Evolutionary conservation across 1,139 yeast genomes (phyloP), one percentile per base, ranked within the genome.

Genomic region (Wickerhamomyces sp.): DNA sequence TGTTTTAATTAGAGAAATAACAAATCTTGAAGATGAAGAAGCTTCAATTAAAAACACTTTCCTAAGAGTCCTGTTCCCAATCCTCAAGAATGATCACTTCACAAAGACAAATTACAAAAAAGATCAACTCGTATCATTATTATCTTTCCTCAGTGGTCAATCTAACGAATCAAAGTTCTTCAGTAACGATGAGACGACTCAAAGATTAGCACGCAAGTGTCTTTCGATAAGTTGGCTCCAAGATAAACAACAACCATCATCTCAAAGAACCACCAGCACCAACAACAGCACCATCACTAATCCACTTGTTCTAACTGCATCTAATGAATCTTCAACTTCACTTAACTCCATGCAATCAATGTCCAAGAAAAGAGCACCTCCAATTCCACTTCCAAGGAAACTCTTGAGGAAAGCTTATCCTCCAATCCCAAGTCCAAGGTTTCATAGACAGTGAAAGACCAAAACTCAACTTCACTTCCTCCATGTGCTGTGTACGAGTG

Each of bases 1-100:
- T 47, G 87, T 91, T 8, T 68, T 89, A 36, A 69, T 88, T 5
- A 64, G 97, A 38, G 96, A 89, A 55, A 66, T 89, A 37, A 73
- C 75, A 45, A 78, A 88, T 52, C 59, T 87, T 33, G 63, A 80
- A 5, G 76, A 70, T 26, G 72, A 72, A 19, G 73, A 74, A 27
- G 88, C 80, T 44, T 67, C 74, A 32, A 62, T 88, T 34, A 70
- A 87, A 28, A 75, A 84, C 46, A 84, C 94, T 0, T 87, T 83
- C 49, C 60, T 89, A 30, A 70, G 94, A 40, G 91, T 88, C 2
- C 52, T 89, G 28, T 70, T 77, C 46, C 95, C 94, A 1, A 59
- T 89, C 48, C 58, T 89, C 28, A 64, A 70, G 41, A 78, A 78
- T 47, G 75, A 94, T 1, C 86, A 82, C 49, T 61, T 87, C 35